Percentiles rank a stretch among this genome's conserved stretches.
These are phyloP conservation scores for Amorphotheca resinae DNA, from an alignment of 495 filamentous ascomycete species.

Conservation along the genomic window DNA sequence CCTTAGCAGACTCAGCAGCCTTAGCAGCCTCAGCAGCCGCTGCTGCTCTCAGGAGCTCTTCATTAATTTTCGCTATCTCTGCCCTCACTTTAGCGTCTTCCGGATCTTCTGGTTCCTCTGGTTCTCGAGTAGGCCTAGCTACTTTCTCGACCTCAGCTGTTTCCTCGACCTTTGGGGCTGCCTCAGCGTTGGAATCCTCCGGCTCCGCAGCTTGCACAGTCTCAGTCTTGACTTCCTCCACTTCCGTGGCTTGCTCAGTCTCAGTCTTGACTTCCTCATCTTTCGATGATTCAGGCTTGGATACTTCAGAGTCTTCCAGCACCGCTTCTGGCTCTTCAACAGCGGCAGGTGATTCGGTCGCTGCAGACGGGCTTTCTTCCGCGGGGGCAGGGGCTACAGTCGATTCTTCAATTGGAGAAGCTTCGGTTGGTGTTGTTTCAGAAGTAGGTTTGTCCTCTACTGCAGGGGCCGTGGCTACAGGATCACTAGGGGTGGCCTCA, in stretches of 20 bases:
- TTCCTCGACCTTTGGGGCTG: conserved; percentile 17
- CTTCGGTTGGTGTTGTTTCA: conserved; percentile 3
- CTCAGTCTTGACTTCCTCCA: conserved; percentile 5
- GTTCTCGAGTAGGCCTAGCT: background rate
- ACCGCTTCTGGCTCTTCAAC: too few species aligned
- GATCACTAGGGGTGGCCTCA: background rate
- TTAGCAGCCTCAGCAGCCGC: background rate
- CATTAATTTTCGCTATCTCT: background rate
- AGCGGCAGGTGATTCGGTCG: too few species aligned
- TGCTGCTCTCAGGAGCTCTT: background rate
- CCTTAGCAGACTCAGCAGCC: background rate
- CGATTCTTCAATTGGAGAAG: conserved; percentile 5
- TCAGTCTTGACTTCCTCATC: conserved; percentile 4
- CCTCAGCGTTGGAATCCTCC: conserved; percentile 17
- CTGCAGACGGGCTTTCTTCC: too few species aligned
- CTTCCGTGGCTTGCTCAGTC: background rate
- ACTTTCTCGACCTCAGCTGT: background rate
- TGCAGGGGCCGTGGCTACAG: background rate
- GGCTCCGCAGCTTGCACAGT: conserved; percentile 3
- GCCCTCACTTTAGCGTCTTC: background rate
- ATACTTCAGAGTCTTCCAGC: conserved; percentile 6
- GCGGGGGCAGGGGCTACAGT: too few species aligned
- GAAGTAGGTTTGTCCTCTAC: background rate
- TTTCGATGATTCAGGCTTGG: conserved; percentile 10
- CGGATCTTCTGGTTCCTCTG: conserved; percentile 1